phyloP scores from a whole-genome alignment of 441 rosid species.

The Erysimum cheiri region DNA sequence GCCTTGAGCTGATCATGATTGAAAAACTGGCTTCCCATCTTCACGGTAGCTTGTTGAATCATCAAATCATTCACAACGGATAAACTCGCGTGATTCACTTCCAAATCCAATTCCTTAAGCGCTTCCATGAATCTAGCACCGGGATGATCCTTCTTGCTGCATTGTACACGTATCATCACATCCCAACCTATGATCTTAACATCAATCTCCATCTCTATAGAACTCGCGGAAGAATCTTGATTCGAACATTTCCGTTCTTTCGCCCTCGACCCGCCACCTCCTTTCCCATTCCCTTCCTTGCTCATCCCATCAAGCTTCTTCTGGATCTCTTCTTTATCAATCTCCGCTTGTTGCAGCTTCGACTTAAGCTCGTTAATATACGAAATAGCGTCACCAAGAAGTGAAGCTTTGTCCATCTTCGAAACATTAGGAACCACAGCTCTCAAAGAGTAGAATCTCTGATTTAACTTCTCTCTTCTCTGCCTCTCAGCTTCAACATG shows the following conservation, averaged over 20 bases:
- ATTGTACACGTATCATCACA: conserved; percentile 88
- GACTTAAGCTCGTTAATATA: conserved; percentile 82
- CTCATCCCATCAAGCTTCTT: conserved; percentile 65
- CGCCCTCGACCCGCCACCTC: conserved; percentile 38
- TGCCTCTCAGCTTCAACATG: conserved; percentile 99
- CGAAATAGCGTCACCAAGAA: conserved; percentile 89
- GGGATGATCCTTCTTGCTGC: conserved; percentile 86
- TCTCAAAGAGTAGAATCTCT: conserved; percentile 85
- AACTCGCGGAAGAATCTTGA: conserved; percentile 53
- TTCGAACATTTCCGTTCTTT: conserved; percentile 39
- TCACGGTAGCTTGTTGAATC: conserved; percentile 98
- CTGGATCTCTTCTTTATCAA: conserved; percentile 72
- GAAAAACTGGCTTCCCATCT: conserved; percentile 87
- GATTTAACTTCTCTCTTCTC: conserved; percentile 97
- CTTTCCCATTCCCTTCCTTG: conserved; percentile 53
- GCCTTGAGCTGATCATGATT: conserved; percentile 83
- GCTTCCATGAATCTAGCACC: conserved; percentile 94
- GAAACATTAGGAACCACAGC: conserved; percentile 98
- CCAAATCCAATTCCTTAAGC: conserved; percentile 84
- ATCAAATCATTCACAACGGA: conserved; percentile 93
- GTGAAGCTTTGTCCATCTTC: conserved; percentile 97
- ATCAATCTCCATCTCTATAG: conserved; percentile 79
- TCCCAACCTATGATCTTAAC: conserved; percentile 95
- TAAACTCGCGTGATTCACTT: conserved; percentile 91
- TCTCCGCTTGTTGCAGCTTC: conserved; percentile 69